A percentile compares a stretch with the other conserved stretches of the same genome.
These are phyloP conservation scores for Pyropia yezoensis DNA, from an alignment of 23 red algal species.

Conservation along the genomic window DNA sequence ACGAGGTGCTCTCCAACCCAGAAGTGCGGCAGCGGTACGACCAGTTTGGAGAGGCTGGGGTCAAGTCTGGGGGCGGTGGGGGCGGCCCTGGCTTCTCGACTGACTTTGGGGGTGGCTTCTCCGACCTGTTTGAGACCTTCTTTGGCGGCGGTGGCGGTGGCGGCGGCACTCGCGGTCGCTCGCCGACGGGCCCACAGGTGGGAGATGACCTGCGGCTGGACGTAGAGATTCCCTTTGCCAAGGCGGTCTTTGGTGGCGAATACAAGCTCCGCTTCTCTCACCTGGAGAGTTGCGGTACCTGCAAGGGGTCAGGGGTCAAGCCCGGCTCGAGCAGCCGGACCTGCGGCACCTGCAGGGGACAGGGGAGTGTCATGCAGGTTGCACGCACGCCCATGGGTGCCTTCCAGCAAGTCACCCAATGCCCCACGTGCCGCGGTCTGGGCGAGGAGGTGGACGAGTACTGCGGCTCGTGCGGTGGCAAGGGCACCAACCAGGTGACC, in stretches of 20 bases:
- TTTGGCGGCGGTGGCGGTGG: constrained; percentile 63
- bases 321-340: constrained; percentile 41
- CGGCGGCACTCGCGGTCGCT: constrained; percentile 21
- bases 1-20: constrained; percentile 92
- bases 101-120: constrained; percentile 77
- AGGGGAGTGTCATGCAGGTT: constrained; percentile 88
- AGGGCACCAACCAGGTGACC: constrained; percentile 68
- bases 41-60: constrained; percentile 97
- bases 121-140: constrained; percentile 98
- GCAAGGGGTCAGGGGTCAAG: constrained; percentile 72
- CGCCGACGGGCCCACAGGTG: constrained; percentile 64
- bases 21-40: constrained; percentile 86
- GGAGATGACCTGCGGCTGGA: constrained; percentile 94
- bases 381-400: constrained; percentile 89
- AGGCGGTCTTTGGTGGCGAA: constrained; percentile 84
- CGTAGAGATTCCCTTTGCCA: constrained; percentile 90
- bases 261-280: constrained; percentile 89
- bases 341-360: constrained; percentile 76
- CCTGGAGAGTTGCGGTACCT: constrained; percentile 83
- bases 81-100: constrained; percentile 56
- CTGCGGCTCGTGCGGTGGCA: constrained; percentile 81
- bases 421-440: constrained; percentile 69
- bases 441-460: constrained; percentile 91
- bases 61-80: constrained; percentile 54
- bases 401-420: constrained; percentile 80